Conservation (phyloP, 2,329 filamentous ascomycete genomes). For the Didymella keratinophila region DNA sequence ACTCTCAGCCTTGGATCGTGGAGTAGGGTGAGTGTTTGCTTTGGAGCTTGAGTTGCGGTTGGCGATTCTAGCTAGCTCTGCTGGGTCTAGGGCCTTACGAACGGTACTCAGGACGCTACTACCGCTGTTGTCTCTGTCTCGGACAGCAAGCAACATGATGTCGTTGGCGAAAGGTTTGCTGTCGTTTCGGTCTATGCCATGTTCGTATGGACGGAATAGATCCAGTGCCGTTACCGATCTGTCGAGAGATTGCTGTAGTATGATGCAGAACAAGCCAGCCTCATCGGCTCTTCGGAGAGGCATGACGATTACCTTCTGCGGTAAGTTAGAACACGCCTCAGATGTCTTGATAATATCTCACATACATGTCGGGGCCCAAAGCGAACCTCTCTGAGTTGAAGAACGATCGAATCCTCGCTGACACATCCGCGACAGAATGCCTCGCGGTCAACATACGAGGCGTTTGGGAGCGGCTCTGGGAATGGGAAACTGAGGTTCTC, state of each 20-base stretch:
- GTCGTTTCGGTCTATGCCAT: neutral
- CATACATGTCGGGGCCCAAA: conserved; percentile 1
- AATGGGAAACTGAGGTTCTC: neutral
- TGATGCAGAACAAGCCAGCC: conserved; percentile 30
- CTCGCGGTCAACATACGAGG: conserved; percentile 11
- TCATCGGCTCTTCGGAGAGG: conserved; percentile 25
- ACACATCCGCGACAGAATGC: conserved; percentile 35
- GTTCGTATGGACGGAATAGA: conserved; percentile 27
- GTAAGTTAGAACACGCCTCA: conserved; percentile 1
- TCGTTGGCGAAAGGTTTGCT: conserved; percentile 21
- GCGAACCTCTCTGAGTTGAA: conserved; percentile 30
- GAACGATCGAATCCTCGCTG: conserved; percentile 11
- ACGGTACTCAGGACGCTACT: conserved; percentile 2
- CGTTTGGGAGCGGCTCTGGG: neutral
- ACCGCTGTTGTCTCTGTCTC: conserved; percentile 17
- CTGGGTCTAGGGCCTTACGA: neutral
- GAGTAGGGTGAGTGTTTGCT: too few relatives aligned
- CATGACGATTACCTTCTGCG: conserved; percentile 32
- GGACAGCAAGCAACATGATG: conserved; percentile 24
- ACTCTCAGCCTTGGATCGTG: neutral
- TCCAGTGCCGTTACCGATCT: conserved; percentile 24
- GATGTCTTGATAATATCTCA: neutral
- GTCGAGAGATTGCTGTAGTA: conserved; percentile 26
- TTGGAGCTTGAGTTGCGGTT: neutral
- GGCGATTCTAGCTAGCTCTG: neutral